phyloP scores from a whole-genome alignment of 495 filamentous ascomycete genomes.

The Talaromyces proteolyticus region DNA sequence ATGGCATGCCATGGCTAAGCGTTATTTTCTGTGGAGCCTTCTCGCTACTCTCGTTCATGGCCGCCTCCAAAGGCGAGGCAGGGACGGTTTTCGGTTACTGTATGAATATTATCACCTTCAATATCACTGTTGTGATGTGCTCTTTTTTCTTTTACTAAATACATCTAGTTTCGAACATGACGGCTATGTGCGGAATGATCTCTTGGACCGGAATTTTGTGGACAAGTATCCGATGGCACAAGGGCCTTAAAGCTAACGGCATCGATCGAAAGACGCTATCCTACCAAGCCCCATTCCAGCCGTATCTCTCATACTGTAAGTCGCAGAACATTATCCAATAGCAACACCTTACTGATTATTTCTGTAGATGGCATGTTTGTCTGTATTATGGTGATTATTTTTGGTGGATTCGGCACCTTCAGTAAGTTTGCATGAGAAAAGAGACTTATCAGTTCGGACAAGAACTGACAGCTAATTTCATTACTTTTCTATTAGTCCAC shows the following conservation, averaged over 20 bases:
- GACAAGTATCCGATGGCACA: conserved; percentile 51
- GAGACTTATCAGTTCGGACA: not conserved
- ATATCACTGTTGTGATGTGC: no score
- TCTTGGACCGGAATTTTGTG: conserved; percentile 15
- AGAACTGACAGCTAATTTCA: not conserved
- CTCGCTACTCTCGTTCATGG: conserved; percentile 18
- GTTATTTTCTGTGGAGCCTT: conserved; percentile 15
- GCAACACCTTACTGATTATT: not conserved
- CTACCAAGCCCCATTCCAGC: conserved; percentile 52
- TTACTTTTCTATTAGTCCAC: conserved; percentile 9
- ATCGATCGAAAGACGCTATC: conserved; percentile 50
- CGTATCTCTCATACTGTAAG: conserved; percentile 31
- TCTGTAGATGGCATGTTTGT: conserved; percentile 14
- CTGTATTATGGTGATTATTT: conserved; percentile 15
- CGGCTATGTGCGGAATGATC: conserved; percentile 18
- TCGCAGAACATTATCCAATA: not conserved
- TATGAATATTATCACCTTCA: conserved; percentile 3
- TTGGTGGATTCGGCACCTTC: conserved; percentile 18
- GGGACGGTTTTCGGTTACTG: conserved; percentile 18
- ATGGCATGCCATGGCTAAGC: conserved; percentile 28
- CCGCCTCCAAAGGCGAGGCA: conserved; percentile 12
- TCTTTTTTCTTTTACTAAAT: not conserved
- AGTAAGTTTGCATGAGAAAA: conserved; percentile 13
- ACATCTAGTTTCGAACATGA: conserved; percentile 16
- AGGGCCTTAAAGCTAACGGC: conserved; percentile 49